Base-by-base conservation (phyloP, 352 stramenopile species). In the Phytophthora litchii region DNA sequence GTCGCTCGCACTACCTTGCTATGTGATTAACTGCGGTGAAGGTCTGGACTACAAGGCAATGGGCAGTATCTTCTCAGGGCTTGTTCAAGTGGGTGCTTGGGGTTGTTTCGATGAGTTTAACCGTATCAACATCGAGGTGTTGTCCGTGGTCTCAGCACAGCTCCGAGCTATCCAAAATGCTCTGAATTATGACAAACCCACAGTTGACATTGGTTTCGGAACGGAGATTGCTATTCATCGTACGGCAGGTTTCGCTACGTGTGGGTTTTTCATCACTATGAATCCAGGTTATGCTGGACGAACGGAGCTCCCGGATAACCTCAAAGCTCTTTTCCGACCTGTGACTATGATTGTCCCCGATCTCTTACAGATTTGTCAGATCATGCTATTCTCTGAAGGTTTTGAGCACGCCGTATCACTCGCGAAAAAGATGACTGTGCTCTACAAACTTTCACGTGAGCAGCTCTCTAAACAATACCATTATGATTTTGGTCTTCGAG, bases 391-490 rank as follows among this genome's bases (percentile, higher is more conserved):
- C 56, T 97, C 89, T 0, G 91, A 98, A 61, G 92, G 92, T 0
- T 98, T 98, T 64, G 90, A 98, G 57, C 82, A 92, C 35, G 91
- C 92, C 9, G 93, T 97, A 3, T 84, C 70, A 7, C 74, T 96
- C 3, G 89, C 83, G 0, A 98, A 96, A 69, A 97, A 98, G 61
- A 97, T 97, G 89, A 97, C 93, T 0, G 93, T 98, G 59, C 74
- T 98, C 25, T 98, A 98, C 78, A 97, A 97, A 55, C 80, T 98
- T 5, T 96, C 93, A n/a, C 89, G 82, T 17, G 94, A 98, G 51
- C 94, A 98, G 72, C 76, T 98, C 0, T 97, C 88, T 0, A 98
- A 98, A 70, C 94, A 98, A 60, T 97, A 96, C 38, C 94, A 98
- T 62, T 98, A 98, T 73, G 94, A 98, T 47, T 98, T 98, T 42